Conservation (phyloP, 192 early-diverging fungal species). For the Backusella tuberculispora region DNA sequence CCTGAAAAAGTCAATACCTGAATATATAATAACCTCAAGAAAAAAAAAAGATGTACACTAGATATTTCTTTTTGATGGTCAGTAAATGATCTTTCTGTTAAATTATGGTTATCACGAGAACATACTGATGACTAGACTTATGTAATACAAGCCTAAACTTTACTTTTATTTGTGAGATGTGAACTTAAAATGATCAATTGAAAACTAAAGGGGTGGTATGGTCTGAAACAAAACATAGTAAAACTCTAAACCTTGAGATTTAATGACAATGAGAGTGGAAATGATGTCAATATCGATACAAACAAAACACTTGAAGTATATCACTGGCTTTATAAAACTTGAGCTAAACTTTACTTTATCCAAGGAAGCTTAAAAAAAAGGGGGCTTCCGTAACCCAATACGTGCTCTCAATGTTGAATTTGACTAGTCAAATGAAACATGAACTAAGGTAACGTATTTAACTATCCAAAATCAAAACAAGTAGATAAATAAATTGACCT, state of each 20-base stretch:
- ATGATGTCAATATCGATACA: not conserved
- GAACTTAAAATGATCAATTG: slow-evolving; percentile 3
- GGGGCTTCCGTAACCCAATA: not conserved
- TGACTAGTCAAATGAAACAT: too few relatives aligned
- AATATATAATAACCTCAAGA: too few relatives aligned
- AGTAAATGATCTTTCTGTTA: not conserved
- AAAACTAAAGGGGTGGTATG: not conserved
- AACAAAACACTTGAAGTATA: not conserved
- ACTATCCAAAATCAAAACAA: too few relatives aligned
- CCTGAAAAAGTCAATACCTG: too few relatives aligned
- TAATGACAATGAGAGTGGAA: slow-evolving; percentile 4
- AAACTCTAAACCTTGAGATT: not conserved
- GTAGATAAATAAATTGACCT: too few relatives aligned
- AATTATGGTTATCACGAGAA: not conserved
- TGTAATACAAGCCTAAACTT: slow-evolving; percentile 1
- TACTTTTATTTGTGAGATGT: slow-evolving; percentile 3
- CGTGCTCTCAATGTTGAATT: too few relatives aligned
- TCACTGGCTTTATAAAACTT: not conserved
- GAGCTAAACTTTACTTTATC: not conserved
- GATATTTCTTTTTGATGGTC: not conserved
- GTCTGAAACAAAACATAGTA: not conserved
- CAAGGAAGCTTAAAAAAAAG: not conserved
- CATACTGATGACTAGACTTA: not conserved
- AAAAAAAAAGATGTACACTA: not conserved
- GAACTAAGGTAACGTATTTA: too few relatives aligned